Evolutionary conservation across 495 filamentous ascomycete genomes (phyloP).

Genomic region (Hypomontagnella submonticulosa): DNA sequence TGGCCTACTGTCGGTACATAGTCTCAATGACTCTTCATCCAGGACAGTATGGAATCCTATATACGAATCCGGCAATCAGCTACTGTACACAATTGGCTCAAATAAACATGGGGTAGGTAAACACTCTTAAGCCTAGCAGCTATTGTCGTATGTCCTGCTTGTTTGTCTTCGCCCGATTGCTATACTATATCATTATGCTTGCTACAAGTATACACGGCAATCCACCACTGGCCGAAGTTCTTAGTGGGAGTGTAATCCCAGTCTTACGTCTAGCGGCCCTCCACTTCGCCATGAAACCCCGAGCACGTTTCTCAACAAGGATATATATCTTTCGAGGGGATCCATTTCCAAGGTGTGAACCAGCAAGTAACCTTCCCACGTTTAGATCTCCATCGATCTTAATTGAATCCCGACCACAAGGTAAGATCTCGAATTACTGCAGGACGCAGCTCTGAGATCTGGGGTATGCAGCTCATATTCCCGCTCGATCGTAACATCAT

Average conservation of each 20-base stretch:
- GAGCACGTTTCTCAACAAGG: constrained; percentile 1
- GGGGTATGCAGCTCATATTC: constrained; percentile 26
- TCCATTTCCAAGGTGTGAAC: constrained; percentile 4
- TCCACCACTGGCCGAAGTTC: no score
- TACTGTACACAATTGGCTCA: neutral
- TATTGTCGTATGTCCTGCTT: neutral
- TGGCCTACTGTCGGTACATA: no score
- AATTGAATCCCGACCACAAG: constrained; percentile 27
- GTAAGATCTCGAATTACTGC: constrained; percentile 20
- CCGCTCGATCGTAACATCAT: constrained; percentile 35
- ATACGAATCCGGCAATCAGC: neutral
- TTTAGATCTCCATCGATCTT: constrained; percentile 32
- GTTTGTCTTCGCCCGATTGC: constrained; percentile 5
- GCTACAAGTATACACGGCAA: neutral
- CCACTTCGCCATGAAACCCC: neutral
- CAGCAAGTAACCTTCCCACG: constrained; percentile 18
- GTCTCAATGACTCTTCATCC: no score
- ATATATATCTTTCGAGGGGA: neutral
- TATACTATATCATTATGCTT: constrained; percentile 7
- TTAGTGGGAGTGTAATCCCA: no score
- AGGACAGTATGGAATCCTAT: no score
- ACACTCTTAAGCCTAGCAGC: neutral
- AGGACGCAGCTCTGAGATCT: constrained; percentile 28
- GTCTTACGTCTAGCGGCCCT: no score
- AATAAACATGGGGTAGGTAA: neutral